Evolutionary conservation across 768 basidiomycete species (phyloP), one percentile per base, ranked within the genome.

Genomic region (Daedaleopsis sinensis): DNA sequence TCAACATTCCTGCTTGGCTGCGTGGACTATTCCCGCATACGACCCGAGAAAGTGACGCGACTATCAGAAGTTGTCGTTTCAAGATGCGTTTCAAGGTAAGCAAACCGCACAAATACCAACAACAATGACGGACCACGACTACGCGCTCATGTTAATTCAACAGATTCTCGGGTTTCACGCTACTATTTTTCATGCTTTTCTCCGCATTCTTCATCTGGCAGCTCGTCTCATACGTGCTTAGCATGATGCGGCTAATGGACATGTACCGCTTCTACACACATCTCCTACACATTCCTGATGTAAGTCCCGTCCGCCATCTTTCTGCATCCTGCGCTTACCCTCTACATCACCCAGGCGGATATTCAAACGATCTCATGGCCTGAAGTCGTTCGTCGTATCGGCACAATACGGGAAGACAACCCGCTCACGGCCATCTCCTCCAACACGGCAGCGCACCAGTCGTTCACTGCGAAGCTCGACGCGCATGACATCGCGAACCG

Each of bases 361-460:
- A 96, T 99, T 48, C 94, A 95, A 76, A 98, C 97, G 0, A 94
- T 98, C 43, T 89, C 96, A 0, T 99, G 97, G 97, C 88, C 92
- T 0, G 93, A 94, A 70, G 84, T 99, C 43, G 97, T 99, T 54
- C 84, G 91, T 18, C 85, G 95, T 37, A 94, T 99, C 59, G 88
- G 87, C 13, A 80, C 88, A 6, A 96, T 99, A 55, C 87, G 96
- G 21, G 91, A 97, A 71, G 88, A 94, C 55, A 98, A 98, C 71
- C 95, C 96, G 2, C 80, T 94, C 24, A 96, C 96, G 0, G 94
- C 93, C 3, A 79, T 94, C 5, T 91, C 92, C 0, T 90, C 89
- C 4, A 59, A 55, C 38, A 73, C 79, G 5, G 77, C 79, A 52
- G 77, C 79, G 0, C 84, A 86, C 65, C 83, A 89, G 63, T 84